Conservation (phyloP, 164 flowering plant species). For the Vitis labrusca region DNA sequence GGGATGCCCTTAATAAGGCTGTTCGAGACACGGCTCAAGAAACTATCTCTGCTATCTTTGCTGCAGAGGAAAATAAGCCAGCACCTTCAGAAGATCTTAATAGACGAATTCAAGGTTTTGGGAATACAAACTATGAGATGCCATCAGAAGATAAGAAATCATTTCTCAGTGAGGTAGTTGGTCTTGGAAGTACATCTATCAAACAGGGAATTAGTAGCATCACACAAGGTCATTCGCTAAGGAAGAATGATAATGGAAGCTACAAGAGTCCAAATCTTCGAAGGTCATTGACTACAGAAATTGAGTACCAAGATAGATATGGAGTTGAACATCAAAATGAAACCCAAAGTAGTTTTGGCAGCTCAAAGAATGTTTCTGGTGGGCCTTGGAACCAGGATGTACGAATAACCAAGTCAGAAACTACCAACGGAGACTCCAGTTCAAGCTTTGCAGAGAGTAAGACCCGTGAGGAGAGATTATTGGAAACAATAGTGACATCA, state of each 20-base stretch:
- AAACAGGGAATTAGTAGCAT: constrained; percentile 76
- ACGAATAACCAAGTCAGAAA: constrained; percentile 31
- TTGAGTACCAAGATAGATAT: constrained; percentile 48
- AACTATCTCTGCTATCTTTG: constrained; percentile 74
- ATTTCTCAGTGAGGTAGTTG: constrained; percentile 93
- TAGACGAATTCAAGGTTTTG: constrained; percentile 88
- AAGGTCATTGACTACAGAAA: constrained; percentile 76
- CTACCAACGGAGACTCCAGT: constrained; percentile 44
- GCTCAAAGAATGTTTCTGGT: constrained; percentile 37
- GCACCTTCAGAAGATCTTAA: constrained; percentile 59
- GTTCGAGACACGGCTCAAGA: constrained; percentile 94
- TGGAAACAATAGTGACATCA: constrained; percentile 88
- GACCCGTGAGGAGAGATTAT: constrained; percentile 79
- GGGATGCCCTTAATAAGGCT: constrained; percentile 91
- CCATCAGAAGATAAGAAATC: constrained; percentile 82
- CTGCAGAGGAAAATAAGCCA: constrained; percentile 65
- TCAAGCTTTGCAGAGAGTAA: constrained; percentile 45
- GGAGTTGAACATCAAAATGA: constrained; percentile 44
- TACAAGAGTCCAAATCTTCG: constrained; percentile 79
- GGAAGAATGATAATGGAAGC: constrained; percentile 69
- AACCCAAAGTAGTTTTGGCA: constrained; percentile 35
- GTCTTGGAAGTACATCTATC: constrained; percentile 86
- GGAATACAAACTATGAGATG: constrained; percentile 73
- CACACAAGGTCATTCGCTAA: constrained; percentile 57
- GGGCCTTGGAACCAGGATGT: constrained; percentile 70